These are phyloP conservation scores for Viola odorata DNA, from an alignment of 345 rosid species.

Conservation along the genomic window DNA sequence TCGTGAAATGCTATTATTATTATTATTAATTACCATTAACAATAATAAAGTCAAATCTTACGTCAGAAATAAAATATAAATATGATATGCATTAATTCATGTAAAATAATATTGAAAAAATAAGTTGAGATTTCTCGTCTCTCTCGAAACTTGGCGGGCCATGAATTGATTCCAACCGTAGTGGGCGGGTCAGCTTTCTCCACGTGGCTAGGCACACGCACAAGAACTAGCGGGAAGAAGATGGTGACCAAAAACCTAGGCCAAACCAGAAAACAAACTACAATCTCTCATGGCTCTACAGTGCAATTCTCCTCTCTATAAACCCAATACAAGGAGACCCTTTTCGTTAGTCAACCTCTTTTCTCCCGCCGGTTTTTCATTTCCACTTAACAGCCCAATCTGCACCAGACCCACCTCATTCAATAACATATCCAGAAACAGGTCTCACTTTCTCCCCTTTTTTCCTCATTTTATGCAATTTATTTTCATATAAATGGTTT, in stretches of 20 bases:
- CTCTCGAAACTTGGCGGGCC: too few relatives aligned
- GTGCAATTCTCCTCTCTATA: constrained; percentile 27
- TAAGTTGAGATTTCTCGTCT: too few relatives aligned
- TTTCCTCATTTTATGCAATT: neutral
- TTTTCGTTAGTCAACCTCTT: constrained; percentile 10
- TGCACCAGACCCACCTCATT: constrained; percentile 16
- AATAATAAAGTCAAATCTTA: too few relatives aligned
- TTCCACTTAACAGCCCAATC: constrained; percentile 8
- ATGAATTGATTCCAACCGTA: neutral
- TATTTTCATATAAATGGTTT: neutral
- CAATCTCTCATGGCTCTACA: constrained; percentile 30
- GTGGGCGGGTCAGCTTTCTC: constrained; percentile 6
- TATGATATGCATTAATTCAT: too few relatives aligned
- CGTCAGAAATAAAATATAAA: too few relatives aligned
- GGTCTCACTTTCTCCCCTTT: constrained; percentile 6
- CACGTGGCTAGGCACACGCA: constrained; percentile 21
- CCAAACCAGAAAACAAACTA: neutral
- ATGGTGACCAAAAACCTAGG: neutral
- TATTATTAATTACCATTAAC: too few relatives aligned
- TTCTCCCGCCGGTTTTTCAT: constrained; percentile 19
- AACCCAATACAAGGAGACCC: constrained; percentile 19
- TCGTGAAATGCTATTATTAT: too few relatives aligned
- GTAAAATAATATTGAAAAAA: too few relatives aligned
- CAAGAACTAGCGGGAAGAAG: constrained; percentile 13
- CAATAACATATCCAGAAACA: constrained; percentile 26